Evolutionary conservation across 768 basidiomycete genomes (phyloP).

Genomic region (Russula vinacea): DNA sequence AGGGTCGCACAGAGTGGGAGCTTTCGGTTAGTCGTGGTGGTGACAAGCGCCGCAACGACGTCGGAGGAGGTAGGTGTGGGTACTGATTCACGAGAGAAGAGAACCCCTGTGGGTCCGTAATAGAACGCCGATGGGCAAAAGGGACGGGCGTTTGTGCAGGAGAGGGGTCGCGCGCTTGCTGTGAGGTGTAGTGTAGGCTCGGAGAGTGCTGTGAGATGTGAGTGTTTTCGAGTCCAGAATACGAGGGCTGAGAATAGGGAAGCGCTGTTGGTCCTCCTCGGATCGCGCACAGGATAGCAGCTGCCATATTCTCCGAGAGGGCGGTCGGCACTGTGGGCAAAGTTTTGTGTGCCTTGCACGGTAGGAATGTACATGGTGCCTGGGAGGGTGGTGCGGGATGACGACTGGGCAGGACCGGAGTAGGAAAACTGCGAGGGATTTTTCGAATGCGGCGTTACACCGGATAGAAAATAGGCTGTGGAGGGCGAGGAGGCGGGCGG

Average conservation of each 20-base stretch:
- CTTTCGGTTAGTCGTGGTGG: conserved; percentile 26
- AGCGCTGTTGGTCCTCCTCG: conserved; percentile 51
- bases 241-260: conserved; percentile 53
- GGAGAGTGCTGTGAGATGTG: conserved; percentile 33
- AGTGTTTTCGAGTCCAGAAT: conserved; percentile 35
- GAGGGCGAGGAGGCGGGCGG: conserved; percentile 39
- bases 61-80: conserved; percentile 49
- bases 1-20: conserved; percentile 26
- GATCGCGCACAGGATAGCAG: conserved; percentile 46
- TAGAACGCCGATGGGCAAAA: conserved; percentile 55
- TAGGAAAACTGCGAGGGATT: conserved; percentile 25
- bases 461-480: conserved; percentile 30
- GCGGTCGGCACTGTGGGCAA: conserved; percentile 51
- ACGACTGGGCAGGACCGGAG: conserved; percentile 30
- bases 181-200: conserved; percentile 37
- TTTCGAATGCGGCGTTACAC: conserved; percentile 18
- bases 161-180: conserved; percentile 30
- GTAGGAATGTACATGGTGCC: conserved; percentile 40
- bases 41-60: conserved; percentile 36
- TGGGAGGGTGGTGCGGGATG: conserved; percentile 45
- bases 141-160: conserved; percentile 43
- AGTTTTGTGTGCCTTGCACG: conserved; percentile 38
- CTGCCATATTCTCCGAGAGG: conserved; percentile 46
- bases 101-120: conserved; percentile 52
- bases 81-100: conserved; percentile 47